phyloP scores from a whole-genome alignment of 2,329 filamentous ascomycete species.

The Beauveria scarabaeidicola region DNA sequence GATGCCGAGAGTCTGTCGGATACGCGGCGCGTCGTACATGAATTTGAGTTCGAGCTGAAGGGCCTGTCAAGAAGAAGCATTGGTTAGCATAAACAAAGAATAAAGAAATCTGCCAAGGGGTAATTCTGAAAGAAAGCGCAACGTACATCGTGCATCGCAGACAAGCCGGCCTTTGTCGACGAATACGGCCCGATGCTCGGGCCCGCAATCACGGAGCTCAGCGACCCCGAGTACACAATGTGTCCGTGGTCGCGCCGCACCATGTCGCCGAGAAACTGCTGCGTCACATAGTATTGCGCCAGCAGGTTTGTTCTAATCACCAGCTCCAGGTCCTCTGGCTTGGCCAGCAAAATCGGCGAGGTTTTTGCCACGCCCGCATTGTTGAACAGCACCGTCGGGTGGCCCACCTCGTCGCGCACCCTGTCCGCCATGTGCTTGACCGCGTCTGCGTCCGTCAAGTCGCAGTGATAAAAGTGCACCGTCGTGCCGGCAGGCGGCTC shows the following conservation, averaged over 20 bases:
- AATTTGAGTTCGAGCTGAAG: constrained; percentile 24
- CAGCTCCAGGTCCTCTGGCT: constrained; percentile 21
- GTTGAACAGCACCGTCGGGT: constrained; percentile 30
- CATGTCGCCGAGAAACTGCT: constrained; percentile 55
- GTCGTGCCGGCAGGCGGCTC: constrained; percentile 13
- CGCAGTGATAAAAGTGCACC: constrained; percentile 26
- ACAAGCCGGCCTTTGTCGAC: constrained; percentile 39
- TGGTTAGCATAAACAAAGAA: not conserved
- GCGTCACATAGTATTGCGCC: constrained; percentile 47
- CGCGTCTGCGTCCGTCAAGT: constrained; percentile 24
- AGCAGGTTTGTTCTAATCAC: constrained; percentile 41
- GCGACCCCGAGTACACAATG: constrained; percentile 52
- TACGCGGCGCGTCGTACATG: constrained; percentile 20
- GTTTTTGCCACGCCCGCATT: constrained; percentile 26
- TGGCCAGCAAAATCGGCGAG: constrained; percentile 21
- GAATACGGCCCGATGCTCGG: constrained; percentile 53
- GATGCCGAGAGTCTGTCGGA: constrained; percentile 22
- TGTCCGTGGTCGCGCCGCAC: constrained; percentile 51
- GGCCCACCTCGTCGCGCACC: constrained; percentile 25
- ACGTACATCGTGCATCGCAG: constrained; percentile 21
- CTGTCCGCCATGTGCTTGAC: constrained; percentile 21
- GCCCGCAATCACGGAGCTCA: constrained; percentile 45
- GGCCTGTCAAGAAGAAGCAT: constrained; percentile 13
- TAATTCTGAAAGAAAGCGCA: not conserved
- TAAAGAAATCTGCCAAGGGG: not conserved